phyloP scores from a whole-genome alignment of 176 grass and related monocot species.

The maize (Zea mays) region DNA sequence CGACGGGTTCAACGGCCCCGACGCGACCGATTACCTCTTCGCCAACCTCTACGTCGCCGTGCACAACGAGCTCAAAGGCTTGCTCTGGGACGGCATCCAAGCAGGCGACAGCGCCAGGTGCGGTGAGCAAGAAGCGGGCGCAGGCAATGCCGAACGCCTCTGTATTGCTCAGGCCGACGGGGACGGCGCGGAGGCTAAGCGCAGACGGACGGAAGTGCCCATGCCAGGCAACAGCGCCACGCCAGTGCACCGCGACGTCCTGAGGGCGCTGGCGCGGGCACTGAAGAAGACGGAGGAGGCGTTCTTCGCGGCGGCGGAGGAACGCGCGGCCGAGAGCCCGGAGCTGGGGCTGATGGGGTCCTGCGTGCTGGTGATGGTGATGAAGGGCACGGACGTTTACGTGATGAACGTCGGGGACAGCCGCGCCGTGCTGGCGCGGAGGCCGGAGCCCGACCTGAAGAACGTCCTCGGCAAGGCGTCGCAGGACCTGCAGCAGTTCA shows the following conservation, averaged over 20 bases:
- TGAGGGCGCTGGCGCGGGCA: conserved; percentile 59
- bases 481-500: conserved; percentile 45
- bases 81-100: conserved; percentile 63
- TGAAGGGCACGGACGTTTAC: conserved; percentile 77
- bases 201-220: neutral
- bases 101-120: neutral
- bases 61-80: conserved; percentile 61
- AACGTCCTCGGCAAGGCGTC: conserved; percentile 51
- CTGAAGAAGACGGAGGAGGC: conserved; percentile 74
- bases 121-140: neutral
- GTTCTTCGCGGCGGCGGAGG: conserved; percentile 65
- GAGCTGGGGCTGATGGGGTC: conserved; percentile 88
- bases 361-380: conserved; percentile 89
- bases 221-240: neutral
- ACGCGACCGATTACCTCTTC: conserved; percentile 89
- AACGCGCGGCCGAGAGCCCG: conserved; percentile 48
- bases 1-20: conserved; percentile 87
- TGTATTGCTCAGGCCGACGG: no score
- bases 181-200: conserved; percentile 1
- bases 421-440: conserved; percentile 67
- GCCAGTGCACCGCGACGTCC: conserved; percentile 40
- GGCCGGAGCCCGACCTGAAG: conserved; percentile 48
- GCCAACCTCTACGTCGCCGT: conserved; percentile 65
- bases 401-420: conserved; percentile 94
- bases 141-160: conserved; percentile 12